phyloP scores from a whole-genome alignment of 208 protist genomes.

The Acanthamoeba triangularis region DNA sequence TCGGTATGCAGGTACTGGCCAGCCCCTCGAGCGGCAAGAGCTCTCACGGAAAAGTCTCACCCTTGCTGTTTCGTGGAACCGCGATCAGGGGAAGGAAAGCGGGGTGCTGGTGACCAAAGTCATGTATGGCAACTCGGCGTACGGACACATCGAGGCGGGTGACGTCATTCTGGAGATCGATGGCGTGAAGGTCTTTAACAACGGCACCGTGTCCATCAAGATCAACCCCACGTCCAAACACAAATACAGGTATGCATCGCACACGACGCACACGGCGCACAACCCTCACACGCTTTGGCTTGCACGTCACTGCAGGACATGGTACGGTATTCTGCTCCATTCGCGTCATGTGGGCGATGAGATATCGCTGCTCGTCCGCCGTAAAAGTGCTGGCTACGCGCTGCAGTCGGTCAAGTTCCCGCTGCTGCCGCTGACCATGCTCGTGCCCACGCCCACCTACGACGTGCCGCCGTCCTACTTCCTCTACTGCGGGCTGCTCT shows the following conservation, averaged over 20 bases:
- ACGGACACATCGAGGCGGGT: background rate
- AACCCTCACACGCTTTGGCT: background rate
- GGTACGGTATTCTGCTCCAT: slow-evolving; percentile 71
- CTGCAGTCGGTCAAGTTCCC: background rate
- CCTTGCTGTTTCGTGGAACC: background rate
- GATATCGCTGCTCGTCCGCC: slow-evolving; percentile 36
- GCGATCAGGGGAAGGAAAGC: background rate
- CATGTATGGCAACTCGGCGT: slow-evolving; percentile 39
- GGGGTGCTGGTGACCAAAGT: slow-evolving; percentile 77
- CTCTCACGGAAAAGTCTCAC: background rate
- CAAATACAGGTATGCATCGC: background rate
- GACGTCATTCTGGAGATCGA: slow-evolving; percentile 78
- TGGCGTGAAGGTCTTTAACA: slow-evolving; percentile 64
- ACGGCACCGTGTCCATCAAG: slow-evolving; percentile 53
- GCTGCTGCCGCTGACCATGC: slow-evolving; percentile 13
- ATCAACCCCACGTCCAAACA: slow-evolving; percentile 35
- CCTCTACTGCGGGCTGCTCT: slow-evolving; percentile 79
- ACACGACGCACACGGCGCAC: background rate
- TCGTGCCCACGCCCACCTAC: slow-evolving; percentile 75
- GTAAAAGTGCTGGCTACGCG: background rate
- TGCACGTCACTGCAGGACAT: background rate
- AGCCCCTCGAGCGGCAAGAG: background rate
- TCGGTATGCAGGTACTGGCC: slow-evolving; percentile 8
- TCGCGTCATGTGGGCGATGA: slow-evolving; percentile 52
- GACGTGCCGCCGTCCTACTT: slow-evolving; percentile 75